These are phyloP conservation scores for Corymbia calophylla DNA, from an alignment of 441 rosid genomes.

Conservation along the genomic window DNA sequence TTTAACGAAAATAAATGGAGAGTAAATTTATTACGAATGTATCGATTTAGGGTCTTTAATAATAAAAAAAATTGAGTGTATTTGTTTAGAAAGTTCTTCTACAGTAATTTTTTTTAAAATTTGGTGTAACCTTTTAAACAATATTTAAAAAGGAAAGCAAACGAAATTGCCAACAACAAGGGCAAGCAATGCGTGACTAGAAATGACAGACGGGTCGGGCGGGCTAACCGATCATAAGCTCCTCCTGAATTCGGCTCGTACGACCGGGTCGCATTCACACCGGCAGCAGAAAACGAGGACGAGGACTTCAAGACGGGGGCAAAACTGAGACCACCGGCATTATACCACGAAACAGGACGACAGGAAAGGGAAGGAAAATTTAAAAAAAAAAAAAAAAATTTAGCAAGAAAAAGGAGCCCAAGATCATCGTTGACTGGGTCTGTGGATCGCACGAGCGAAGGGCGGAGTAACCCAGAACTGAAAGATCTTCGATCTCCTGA, in stretches of 20 bases:
- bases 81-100: too few relatives aligned
- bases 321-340: background rate
- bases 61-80: too few relatives aligned
- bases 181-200: background rate
- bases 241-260: background rate
- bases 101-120: too few relatives aligned
- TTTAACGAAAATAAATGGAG: too few relatives aligned
- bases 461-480: background rate
- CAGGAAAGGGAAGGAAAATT: background rate
- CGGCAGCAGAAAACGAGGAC: background rate
- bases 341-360: background rate
- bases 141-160: background rate
- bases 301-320: background rate
- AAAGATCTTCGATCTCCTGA: background rate
- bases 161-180: background rate
- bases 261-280: background rate
- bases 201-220: background rate
- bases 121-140: background rate
- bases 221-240: background rate
- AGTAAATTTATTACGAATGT: too few relatives aligned
- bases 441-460: background rate
- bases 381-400: rapidly evolving
- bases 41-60: too few relatives aligned
- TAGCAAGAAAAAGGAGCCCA: background rate
- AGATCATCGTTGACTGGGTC: background rate